A percentile compares a stretch with the other conserved stretches of the same genome.
Evolutionary conservation across 1,284 basidiomycete genomes (phyloP).

Genomic region (Schizophyllum commune): DNA sequence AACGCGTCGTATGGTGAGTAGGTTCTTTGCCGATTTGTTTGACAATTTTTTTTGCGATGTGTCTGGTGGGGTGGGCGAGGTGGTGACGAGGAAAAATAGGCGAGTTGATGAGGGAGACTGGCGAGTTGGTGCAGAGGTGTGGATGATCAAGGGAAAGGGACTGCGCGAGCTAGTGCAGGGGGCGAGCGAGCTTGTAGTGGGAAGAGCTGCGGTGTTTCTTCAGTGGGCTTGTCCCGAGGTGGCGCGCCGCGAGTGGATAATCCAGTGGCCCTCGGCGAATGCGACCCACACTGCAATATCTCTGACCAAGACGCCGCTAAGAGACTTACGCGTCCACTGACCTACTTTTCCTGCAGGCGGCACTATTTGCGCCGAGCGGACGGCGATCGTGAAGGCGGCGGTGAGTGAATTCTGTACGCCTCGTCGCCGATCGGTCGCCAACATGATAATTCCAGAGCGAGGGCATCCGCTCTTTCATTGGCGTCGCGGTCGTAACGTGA

Average conservation of each 20-base stretch:
- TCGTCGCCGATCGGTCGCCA: constrained; percentile 1
- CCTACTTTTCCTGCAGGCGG: constrained; percentile 38
- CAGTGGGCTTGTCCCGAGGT: no score
- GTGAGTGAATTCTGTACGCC: constrained; percentile 37
- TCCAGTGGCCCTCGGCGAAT: no score
- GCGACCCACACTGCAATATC: no score
- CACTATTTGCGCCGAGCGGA: constrained; percentile 84
- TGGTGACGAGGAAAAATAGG: no score
- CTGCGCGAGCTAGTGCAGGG: no score
- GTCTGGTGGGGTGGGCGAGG: neutral
- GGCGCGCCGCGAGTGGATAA: no score
- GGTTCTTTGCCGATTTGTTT: constrained; percentile 5
- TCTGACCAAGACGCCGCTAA: neutral
- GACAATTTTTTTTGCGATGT: no score
- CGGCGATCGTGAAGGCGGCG: constrained; percentile 80
- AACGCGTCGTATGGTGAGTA: constrained; percentile 79
- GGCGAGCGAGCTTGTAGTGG: no score
- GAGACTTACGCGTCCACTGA: neutral
- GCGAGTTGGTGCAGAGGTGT: no score
- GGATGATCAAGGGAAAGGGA: no score
- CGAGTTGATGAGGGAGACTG: no score
- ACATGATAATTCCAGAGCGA: constrained; percentile 53
- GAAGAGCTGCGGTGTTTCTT: no score
- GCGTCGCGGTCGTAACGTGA: constrained; percentile 69
- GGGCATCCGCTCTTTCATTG: constrained; percentile 57